These are phyloP conservation scores for Vigna unguiculata DNA, from an alignment of 306 rosid genomes.

Conservation along the genomic window DNA sequence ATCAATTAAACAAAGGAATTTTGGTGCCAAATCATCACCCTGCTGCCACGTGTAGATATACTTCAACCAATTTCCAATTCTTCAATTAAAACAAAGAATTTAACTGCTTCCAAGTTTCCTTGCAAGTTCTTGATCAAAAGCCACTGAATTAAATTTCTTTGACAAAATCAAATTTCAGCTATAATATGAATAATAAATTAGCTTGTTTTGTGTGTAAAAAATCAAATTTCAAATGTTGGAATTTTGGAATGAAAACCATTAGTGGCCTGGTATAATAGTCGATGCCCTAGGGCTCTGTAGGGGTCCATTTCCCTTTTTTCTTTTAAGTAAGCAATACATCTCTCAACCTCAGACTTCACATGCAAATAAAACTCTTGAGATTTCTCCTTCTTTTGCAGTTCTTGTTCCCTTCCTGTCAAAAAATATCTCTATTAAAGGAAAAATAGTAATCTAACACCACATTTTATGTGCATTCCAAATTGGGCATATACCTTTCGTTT, in stretches of 20 bases:
- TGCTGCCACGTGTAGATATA: too few relatives aligned
- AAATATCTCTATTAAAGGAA: conserved; percentile 27
- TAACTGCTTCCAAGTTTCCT: too few relatives aligned
- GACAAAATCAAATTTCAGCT: too few relatives aligned
- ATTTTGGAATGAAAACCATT: conserved; percentile 64
- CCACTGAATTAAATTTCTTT: too few relatives aligned
- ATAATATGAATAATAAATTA: background rate
- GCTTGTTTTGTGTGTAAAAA: background rate
- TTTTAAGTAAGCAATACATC: conserved; percentile 66
- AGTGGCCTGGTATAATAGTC: conserved; percentile 62
- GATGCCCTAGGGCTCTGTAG: conserved; percentile 65
- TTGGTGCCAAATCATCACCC: too few relatives aligned
- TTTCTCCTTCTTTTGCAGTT: conserved; percentile 62
- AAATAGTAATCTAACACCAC: conserved; percentile 21
- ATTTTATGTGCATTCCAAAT: conserved; percentile 1
- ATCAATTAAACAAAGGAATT: too few relatives aligned
- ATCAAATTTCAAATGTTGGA: conserved; percentile 84
- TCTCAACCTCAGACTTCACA: conserved; percentile 77
- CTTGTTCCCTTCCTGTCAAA: conserved; percentile 69
- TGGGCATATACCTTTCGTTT: conserved; percentile 73
- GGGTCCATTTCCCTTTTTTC: conserved; percentile 76
- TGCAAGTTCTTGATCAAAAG: too few relatives aligned
- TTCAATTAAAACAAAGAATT: too few relatives aligned
- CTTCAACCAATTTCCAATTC: too few relatives aligned
- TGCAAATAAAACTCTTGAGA: conserved; percentile 67